Percentiles rank a stretch among this genome's conserved stretches.
phyloP scores from a whole-genome alignment of 1,284 basidiomycete species.

The Singerocomus rubriflavus region DNA sequence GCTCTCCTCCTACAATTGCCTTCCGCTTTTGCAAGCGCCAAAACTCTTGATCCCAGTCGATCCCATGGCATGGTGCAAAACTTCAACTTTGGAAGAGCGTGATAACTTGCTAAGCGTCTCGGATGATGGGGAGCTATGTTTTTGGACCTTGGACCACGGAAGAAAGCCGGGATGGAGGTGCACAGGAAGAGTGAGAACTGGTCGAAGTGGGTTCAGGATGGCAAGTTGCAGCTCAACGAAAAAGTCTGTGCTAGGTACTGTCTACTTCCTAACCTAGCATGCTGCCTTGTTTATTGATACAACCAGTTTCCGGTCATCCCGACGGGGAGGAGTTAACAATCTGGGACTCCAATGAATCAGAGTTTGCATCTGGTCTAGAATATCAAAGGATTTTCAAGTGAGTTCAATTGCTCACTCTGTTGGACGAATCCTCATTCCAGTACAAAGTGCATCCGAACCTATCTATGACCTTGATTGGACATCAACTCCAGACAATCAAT shows the following conservation, averaged over 20 bases:
- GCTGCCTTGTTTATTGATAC: conserved; percentile 9
- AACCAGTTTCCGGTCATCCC: conserved; percentile 50
- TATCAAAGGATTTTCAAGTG: conserved; percentile 62
- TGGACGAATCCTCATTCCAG: background rate
- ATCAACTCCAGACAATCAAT: conserved; percentile 84
- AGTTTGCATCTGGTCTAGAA: conserved; percentile 88
- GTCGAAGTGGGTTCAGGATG: conserved; percentile 57
- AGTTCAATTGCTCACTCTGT: conserved; percentile 16
- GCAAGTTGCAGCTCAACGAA: conserved; percentile 86
- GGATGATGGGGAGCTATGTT: conserved; percentile 69
- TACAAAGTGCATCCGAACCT: conserved; percentile 39
- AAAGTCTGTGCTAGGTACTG: conserved; percentile 75
- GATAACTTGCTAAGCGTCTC: conserved; percentile 80
- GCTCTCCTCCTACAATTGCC: conserved; percentile 42
- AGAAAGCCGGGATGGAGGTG: conserved; percentile 52
- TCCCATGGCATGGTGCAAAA: conserved; percentile 82
- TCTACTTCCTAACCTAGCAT: conserved; percentile 3
- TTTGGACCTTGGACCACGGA: conserved; percentile 70
- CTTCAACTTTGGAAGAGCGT: conserved; percentile 45
- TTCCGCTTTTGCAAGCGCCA: conserved; percentile 50
- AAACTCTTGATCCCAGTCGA: conserved; percentile 76
- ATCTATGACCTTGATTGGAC: conserved; percentile 89
- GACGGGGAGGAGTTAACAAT: conserved; percentile 80
- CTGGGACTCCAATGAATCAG: conserved; percentile 93
- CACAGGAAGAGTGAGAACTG: conserved; percentile 75